Percentiles rank a stretch among this genome's conserved stretches.
These are phyloP conservation scores for Orbilia ellipsospora DNA, from an alignment of 2,329 filamentous ascomycete species.

Conservation along the genomic window DNA sequence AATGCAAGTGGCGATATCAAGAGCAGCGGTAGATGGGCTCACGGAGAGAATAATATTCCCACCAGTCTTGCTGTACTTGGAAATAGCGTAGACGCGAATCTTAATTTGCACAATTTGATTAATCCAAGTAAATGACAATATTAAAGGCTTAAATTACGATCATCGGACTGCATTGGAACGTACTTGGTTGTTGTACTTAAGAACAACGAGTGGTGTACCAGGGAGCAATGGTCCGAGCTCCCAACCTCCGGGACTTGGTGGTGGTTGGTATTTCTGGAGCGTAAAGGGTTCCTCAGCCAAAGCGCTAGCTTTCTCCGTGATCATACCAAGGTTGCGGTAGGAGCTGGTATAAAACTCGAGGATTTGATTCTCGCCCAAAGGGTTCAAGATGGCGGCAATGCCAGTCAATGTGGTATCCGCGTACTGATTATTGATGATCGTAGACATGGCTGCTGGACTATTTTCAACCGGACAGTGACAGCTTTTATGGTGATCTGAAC, in stretches of 20 bases:
- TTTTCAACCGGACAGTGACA: slow-evolving; percentile 2
- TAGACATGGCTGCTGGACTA: slow-evolving; percentile 14
- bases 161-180: background rate
- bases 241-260: background rate
- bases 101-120: too few relatives aligned
- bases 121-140: too few relatives aligned
- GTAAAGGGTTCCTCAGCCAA: too few relatives aligned
- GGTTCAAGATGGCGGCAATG: slow-evolving; percentile 17
- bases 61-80: too few relatives aligned
- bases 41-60: too few relatives aligned
- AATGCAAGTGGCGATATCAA: too few relatives aligned
- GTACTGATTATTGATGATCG: background rate
- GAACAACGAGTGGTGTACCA: slow-evolving; percentile 19
- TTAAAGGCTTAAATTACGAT: background rate
- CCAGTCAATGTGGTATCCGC: slow-evolving; percentile 2
- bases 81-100: too few relatives aligned
- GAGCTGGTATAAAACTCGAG: slow-evolving; percentile 18
- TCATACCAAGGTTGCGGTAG: slow-evolving; percentile 16
- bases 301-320: background rate
- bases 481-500: slow-evolving; percentile 7
- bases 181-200: slow-evolving; percentile 21
- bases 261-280: background rate
- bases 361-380: slow-evolving; percentile 5
- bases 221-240: slow-evolving; percentile 13
- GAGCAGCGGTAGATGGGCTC: too few relatives aligned